Base-by-base conservation (phyloP, 2,329 filamentous ascomycete genomes). In the Calonectria hawksworthii region DNA sequence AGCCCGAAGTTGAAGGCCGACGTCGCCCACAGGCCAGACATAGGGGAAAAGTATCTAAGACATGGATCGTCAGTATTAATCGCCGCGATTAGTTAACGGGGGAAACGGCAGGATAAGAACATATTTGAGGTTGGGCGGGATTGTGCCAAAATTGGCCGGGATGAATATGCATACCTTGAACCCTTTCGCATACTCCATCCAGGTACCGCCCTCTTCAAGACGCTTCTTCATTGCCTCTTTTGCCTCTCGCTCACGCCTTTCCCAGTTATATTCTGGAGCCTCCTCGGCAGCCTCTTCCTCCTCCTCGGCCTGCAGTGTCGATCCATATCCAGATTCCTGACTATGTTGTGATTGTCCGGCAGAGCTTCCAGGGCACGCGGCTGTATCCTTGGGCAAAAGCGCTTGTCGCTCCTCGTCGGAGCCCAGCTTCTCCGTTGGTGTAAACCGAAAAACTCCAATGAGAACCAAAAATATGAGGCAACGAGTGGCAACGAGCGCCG, bases 131-230 rank as follows among this genome's bases (percentile, higher is more conserved):
- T 36, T 11, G 44, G 23, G 10, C 32, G 26, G n/a, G 16, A 9
- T 8, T 11, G 11, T 34, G 3, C 61, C 18, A 14, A 18, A 68
- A 44, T 28, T 10, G 26, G n/a, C 8, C 3, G 30, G 21, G 23
- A 11, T 9, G 21, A 38, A 38, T 26, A 18, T 32, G 41, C 85
- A 73, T 83, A 89, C 91, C 80, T 88, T 87, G 85, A 96, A 98
- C 8, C 93, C 91, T 81, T 94, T 95, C 34, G 93, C 88, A 80
- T 97, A 97, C 54, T 91, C 90, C 78, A 94, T 89, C 94, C 94
- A 96, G 76, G 92, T 95, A 1, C 94, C 94, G 73, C 94, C 91
- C 76, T 94, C 91, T 81, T 93, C 89, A n/a, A 96, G 88, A 3
- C 93, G 91, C 83, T 95, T 93, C 75, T 92, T 87, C 87, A 91